phyloP scores from a whole-genome alignment of 257 asterid species.

The Rauvolfia tetraphylla region DNA sequence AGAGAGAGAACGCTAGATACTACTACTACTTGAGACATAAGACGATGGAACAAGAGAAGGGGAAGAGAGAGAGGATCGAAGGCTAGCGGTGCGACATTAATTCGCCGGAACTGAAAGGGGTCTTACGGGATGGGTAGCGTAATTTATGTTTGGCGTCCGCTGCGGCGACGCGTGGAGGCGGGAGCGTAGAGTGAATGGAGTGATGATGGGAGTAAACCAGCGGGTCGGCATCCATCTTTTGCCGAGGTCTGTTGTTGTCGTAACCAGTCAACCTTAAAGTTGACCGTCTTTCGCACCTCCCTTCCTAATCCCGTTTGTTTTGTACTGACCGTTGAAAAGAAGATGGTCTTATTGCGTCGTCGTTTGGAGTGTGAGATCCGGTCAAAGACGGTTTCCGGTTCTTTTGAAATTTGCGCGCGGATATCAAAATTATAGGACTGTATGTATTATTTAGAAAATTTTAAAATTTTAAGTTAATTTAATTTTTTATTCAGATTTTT shows the following conservation, averaged over 20 bases:
- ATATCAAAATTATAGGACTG: too few species aligned
- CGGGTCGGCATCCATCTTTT: not conserved
- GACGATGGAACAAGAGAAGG: not conserved
- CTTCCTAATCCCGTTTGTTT: too few species aligned
- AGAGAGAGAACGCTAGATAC: not conserved
- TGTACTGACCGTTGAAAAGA: too few species aligned
- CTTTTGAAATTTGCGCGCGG: too few species aligned
- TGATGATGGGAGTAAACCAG: conserved; percentile 4
- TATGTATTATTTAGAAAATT: too few species aligned
- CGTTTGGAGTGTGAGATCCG: too few species aligned
- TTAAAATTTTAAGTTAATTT: too few species aligned
- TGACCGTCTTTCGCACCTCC: not conserved
- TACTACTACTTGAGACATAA: not conserved
- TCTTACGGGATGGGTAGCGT: conserved; percentile 31
- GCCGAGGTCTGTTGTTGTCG: not conserved
- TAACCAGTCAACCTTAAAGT: conserved; percentile 19
- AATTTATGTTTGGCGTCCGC: conserved; percentile 63
- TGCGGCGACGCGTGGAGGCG: conserved; percentile 42
- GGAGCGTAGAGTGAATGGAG: conserved; percentile 13
- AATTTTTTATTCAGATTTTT: too few species aligned
- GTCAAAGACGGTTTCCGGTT: too few species aligned
- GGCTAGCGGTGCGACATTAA: not conserved
- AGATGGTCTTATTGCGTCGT: too few species aligned
- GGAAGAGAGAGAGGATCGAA: not conserved
- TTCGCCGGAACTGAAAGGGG: conserved; percentile 31